A percentile compares a stretch with the other conserved stretches of the same genome.
Evolutionary conservation across 202 grass and related monocot species (phyloP).

Genomic region (Eragrostis tef): DNA sequence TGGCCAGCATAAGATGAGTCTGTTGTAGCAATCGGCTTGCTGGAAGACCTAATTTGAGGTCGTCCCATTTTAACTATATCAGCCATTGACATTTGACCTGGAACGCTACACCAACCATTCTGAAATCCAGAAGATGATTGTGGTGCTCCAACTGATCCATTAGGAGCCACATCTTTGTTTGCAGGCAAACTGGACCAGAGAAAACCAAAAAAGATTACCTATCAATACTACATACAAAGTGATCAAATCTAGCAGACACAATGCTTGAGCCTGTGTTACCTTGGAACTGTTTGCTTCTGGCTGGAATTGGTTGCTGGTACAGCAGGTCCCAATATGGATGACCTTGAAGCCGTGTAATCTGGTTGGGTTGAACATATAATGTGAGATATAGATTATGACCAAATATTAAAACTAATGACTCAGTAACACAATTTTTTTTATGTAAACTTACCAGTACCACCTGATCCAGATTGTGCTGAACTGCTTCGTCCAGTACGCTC

Average conservation of each 20-base stretch:
- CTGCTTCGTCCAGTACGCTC: conserved; percentile 59
- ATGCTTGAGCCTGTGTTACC: conserved; percentile 50
- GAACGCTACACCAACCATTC: conserved; percentile 66
- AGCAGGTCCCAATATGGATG: conserved; percentile 67
- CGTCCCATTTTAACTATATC: conserved; percentile 96
- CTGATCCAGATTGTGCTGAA: conserved; percentile 65
- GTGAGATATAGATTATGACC: conserved; percentile 24
- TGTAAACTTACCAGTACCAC: conserved; percentile 50
- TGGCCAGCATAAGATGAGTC: conserved; percentile 57
- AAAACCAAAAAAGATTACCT: conserved; percentile 36
- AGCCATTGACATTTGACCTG: conserved; percentile 93
- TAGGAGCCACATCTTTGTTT: conserved; percentile 53
- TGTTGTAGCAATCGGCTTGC: conserved; percentile 31
- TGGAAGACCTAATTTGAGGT: conserved; percentile 62
- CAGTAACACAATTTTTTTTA: conserved; percentile 17
- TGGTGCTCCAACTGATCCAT: conserved; percentile 53
- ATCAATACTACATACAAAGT: conserved; percentile 24
- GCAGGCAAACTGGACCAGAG: conserved; percentile 44
- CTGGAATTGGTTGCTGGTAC: conserved; percentile 49
- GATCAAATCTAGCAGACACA: conserved; percentile 34
- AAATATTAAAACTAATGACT: conserved; percentile 29
- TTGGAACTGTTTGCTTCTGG: conserved; percentile 62
- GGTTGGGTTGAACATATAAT: conserved; percentile 39
- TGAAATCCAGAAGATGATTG: conserved; percentile 78
- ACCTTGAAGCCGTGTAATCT: conserved; percentile 60